phyloP scores from a whole-genome alignment of 176 grass and related monocot genomes.

The Urochloa ruziziensis region DNA sequence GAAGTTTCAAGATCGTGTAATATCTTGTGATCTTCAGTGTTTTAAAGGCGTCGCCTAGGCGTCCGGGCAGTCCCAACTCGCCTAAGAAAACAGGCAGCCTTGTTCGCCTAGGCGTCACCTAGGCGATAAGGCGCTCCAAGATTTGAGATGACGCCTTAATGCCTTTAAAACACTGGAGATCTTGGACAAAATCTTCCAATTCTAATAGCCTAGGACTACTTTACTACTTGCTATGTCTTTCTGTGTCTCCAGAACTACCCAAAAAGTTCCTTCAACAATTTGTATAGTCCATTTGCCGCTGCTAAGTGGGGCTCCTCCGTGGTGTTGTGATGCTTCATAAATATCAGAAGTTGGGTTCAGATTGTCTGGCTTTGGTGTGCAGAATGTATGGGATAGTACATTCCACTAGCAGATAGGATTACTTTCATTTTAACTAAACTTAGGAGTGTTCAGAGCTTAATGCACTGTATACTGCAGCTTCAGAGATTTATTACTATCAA shows the following conservation, averaged over 20 bases:
- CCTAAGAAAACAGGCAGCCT: no score
- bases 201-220: neutral
- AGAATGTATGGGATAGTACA: neutral
- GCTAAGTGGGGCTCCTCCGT: neutral
- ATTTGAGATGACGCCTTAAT: no score
- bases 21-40: no score
- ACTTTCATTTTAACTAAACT: neutral
- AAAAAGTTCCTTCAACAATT: neutral
- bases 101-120: no score
- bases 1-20: neutral
- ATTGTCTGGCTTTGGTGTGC: neutral
- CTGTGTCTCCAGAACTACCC: neutral
- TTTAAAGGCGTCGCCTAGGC: no score
- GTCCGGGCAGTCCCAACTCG: no score
- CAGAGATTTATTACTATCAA: neutral
- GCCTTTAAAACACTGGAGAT: no score
- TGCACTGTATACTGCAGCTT: neutral
- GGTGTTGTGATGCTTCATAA: neutral
- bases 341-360: neutral
- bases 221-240: neutral
- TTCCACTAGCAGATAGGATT: neutral
- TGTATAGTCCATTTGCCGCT: neutral
- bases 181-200: neutral
- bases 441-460: neutral
- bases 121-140: no score